phyloP scores from a whole-genome alignment of 164 flowering plant species.

The Pachysandra terminalis region DNA sequence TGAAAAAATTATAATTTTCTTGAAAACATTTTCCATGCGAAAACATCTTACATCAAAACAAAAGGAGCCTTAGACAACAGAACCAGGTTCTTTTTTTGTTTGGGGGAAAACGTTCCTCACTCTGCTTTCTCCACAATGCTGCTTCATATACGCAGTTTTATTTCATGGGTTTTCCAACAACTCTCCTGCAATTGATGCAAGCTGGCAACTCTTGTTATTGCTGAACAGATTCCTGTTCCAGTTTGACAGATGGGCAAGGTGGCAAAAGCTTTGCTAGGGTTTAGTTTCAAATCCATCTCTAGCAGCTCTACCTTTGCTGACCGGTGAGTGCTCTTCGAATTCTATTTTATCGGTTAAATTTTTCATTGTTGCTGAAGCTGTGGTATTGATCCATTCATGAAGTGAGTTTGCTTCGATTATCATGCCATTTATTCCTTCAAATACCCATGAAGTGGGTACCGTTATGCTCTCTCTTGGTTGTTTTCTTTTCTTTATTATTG shows the following conservation, averaged over 20 bases:
- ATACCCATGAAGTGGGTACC: no score
- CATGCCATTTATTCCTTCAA: background rate
- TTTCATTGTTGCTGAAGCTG: background rate
- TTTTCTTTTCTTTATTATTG: no score
- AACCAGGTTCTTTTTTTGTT: no score
- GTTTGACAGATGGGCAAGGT: constrained; percentile 23
- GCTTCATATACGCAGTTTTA: constrained; percentile 10
- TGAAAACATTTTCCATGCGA: no score
- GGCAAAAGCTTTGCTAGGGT: constrained; percentile 4
- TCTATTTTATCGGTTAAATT: background rate
- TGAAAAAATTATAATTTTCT: no score
- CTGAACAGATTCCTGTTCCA: constrained; percentile 22
- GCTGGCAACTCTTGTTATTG: constrained; percentile 19
- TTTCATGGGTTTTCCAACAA: constrained; percentile 20
- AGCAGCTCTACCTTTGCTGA: constrained; percentile 12
- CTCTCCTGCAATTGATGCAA: constrained; percentile 23
- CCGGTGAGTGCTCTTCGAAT: constrained; percentile 11
- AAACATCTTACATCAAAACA: no score
- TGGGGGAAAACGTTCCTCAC: background rate
- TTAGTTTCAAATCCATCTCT: constrained; percentile 1
- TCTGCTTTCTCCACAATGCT: background rate
- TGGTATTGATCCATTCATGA: background rate
- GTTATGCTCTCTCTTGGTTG: no score
- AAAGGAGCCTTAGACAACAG: no score
- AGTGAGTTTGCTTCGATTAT: no score